These are phyloP conservation scores for Phytophthora tubulina DNA, from an alignment of 352 stramenopile species.

Conservation along the genomic window DNA sequence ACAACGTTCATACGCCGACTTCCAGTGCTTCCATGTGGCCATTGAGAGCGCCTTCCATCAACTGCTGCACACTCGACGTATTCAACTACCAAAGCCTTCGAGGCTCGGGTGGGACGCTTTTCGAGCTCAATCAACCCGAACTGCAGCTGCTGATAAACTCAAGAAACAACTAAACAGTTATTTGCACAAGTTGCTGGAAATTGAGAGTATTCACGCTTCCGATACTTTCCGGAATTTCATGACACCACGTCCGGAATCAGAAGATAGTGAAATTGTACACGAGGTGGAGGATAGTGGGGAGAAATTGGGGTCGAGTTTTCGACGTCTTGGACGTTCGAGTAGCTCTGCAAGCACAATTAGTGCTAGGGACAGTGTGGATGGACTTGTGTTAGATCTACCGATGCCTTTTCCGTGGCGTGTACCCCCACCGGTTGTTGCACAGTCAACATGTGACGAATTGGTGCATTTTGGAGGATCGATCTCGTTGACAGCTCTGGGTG, in stretches of 20 bases:
- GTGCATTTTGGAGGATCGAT: conserved; percentile 62
- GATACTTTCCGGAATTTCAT: conserved; percentile 58
- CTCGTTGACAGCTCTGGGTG: conserved; percentile 56
- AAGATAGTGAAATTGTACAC: conserved; percentile 44
- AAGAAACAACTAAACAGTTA: conserved; percentile 68
- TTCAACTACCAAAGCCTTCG: conserved; percentile 55
- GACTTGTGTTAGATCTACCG: conserved; percentile 11
- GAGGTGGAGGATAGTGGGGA: conserved; percentile 1
- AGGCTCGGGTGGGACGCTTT: conserved; percentile 50
- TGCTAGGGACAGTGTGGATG: conserved; percentile 32
- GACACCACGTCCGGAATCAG: conserved; percentile 45
- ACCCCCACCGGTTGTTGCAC: conserved; percentile 26
- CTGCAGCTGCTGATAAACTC: conserved; percentile 47
- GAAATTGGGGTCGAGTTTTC: conserved; percentile 10
- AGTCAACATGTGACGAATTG: conserved; percentile 39
- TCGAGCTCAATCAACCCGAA: conserved; percentile 24
- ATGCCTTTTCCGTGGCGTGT: conserved; percentile 34
- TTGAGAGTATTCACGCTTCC: conserved; percentile 56
- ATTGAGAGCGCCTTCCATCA: conserved; percentile 38
- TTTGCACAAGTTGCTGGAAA: conserved; percentile 68
- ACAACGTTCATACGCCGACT: conserved; percentile 60
- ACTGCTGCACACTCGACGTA: conserved; percentile 48
- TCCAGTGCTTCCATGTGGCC: conserved; percentile 53
- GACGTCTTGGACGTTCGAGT: conserved; percentile 17
- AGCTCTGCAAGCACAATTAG: conserved; percentile 32